phyloP scores from a whole-genome alignment of 352 stramenopile species.

The Phytophthora quininea region DNA sequence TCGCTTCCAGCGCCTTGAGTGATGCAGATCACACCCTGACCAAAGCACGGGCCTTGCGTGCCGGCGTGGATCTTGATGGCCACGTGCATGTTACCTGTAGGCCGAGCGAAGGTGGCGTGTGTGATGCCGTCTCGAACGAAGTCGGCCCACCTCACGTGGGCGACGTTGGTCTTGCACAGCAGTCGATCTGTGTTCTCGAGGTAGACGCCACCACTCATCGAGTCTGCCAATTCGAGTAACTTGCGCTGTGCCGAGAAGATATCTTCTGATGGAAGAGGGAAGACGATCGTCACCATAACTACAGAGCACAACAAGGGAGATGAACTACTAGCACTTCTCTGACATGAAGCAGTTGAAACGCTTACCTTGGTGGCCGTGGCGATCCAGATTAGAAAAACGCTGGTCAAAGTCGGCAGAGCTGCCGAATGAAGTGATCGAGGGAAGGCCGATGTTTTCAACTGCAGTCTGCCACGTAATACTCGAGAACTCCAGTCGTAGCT shows the following conservation, averaged over 20 bases:
- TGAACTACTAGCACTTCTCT: slow-evolving; percentile 1
- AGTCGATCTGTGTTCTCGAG: slow-evolving; percentile 47
- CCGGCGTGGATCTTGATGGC: slow-evolving; percentile 75
- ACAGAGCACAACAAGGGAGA: not conserved
- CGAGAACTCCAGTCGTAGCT: slow-evolving; percentile 57
- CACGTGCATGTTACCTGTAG: slow-evolving; percentile 67
- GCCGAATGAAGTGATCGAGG: slow-evolving; percentile 13
- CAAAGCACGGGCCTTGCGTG: slow-evolving; percentile 49
- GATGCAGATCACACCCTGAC: slow-evolving; percentile 75
- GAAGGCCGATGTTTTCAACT: slow-evolving; percentile 15
- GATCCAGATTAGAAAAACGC: slow-evolving; percentile 39
- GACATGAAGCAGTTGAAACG: not conserved
- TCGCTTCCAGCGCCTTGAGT: slow-evolving; percentile 34
- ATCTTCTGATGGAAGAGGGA: slow-evolving; percentile 82
- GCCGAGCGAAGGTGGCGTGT: slow-evolving; percentile 63
- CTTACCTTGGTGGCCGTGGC: slow-evolving; percentile 37
- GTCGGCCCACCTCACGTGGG: slow-evolving; percentile 51
- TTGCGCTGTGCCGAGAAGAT: slow-evolving; percentile 86
- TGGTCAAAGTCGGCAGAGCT: slow-evolving; percentile 31
- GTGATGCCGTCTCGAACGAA: slow-evolving; percentile 57
- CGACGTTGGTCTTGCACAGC: slow-evolving; percentile 55
- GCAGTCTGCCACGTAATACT: slow-evolving; percentile 58
- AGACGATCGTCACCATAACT: slow-evolving; percentile 71
- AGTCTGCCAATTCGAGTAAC: slow-evolving; percentile 77
- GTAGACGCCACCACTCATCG: slow-evolving; percentile 66